Evolutionary conservation across 2,329 filamentous ascomycete genomes (phyloP), one percentile per base, ranked within the genome.

Genomic region (Botrytis aclada): DNA sequence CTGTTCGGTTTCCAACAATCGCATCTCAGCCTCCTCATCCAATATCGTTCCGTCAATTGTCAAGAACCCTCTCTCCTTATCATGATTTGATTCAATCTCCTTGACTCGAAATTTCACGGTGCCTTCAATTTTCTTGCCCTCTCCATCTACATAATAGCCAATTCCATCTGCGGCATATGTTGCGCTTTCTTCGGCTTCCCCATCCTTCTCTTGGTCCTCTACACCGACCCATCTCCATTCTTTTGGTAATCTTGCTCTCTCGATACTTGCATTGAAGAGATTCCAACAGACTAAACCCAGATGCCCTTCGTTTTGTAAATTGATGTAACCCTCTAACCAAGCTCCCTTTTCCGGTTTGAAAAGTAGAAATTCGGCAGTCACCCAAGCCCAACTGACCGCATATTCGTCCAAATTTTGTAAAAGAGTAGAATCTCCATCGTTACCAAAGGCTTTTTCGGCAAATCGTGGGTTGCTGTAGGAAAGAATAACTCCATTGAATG

Each of bases 31-130:
- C 32, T 88, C 87, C 61, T 87, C 87, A 64, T 87, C 85, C 67
- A 97, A 83, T 87, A 97, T 91, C n/a, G 93, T 97, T 39, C 95
- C 95, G 81, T 96, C 92, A 75, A 98, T 90, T 77, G 92, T 94
- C 74, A 97, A 83, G 80, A 95, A 96, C 18, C 92, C 93, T 74
- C 91, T 91, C 77, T 91, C 89, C 70, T 90, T 89, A 76, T 92
- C 93, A 64, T 90, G 87, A 41, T 90, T 92, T 0, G 93, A 91
- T 78, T 98, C 95, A 75, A 96, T 93, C 81, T 97, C 93, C 77
- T 91, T 90, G 80, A 98, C 93, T 76, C 90, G 88, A 83, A 97
- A 97, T 70, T 87, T 87, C 54, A 97, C 82, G 79, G 88, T 88
- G 20, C 92, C 92, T 72, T 88, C 87, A 72, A 98, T 86, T 76